Base-by-base conservation (phyloP, 2,329 filamentous ascomycete species). In the Penicillium hesseltinei region DNA sequence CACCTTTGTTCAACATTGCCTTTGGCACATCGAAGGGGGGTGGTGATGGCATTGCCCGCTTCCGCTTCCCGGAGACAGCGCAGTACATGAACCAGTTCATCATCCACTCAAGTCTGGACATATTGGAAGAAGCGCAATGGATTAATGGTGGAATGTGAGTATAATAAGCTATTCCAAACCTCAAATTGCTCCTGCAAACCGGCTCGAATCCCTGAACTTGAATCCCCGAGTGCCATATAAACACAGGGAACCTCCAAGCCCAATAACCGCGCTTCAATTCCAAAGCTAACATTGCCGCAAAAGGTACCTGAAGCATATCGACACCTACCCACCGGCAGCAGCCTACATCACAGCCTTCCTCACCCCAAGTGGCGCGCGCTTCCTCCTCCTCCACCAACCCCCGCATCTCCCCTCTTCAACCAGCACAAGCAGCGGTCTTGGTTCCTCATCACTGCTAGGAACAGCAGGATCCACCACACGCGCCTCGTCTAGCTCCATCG, bases 71-170 rank as follows among this genome's bases (percentile, higher is more conserved):
- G 57, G 90, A 96, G 64, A 88, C 95, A 70, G 89, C 93, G 54
- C 87, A 91, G 62, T 91, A 96, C 75, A 89, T 97, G 82, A 97
- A 97, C 79, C 94, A 97, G 76, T 97, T 99, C 80, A 91, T 97
- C 72, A 87, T 96, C 33, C 93, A 99, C 79, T 92, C 91, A 66
- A 90, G 90, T 64, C 81, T 99, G 56, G 94, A 99, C 75, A 91
- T 97, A 45, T 90, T 96, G 51, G 94, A 99, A 78, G 94, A 99
- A 76, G 87, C 93, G 31, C 94, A 97, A 78, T 99, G 94, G 93
- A 88, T 86, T 7, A 90, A 82, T 60, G 89, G 90, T 5, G 88
- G 90, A 66, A 89, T 96, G 91, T 95, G 79, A 62, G 81, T 51
- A 27, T 27, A 36, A 51, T 4, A 53, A 21, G 7, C 1, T 13